Evolutionary conservation across 257 asterid genomes (phyloP).

Genomic region (Striga asiatica): DNA sequence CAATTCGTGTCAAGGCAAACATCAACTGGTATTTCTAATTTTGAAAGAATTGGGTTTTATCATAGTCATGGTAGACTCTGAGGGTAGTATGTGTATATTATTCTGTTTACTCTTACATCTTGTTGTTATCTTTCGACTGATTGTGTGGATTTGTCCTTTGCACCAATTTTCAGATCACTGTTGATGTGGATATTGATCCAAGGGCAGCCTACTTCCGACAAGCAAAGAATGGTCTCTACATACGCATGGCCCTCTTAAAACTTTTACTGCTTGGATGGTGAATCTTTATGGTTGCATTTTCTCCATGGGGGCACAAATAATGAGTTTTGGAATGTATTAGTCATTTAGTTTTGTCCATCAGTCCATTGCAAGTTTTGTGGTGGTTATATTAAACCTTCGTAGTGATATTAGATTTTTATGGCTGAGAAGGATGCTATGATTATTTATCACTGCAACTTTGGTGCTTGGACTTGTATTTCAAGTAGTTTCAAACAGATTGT

Average conservation of each 20-base stretch:
- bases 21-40: too few relatives aligned
- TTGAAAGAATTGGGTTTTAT: too few relatives aligned
- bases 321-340: background rate
- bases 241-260: conserved; percentile 84
- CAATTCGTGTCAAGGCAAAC: too few relatives aligned
- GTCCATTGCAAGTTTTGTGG: background rate
- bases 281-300: background rate
- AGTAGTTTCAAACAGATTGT: background rate
- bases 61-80: too few relatives aligned
- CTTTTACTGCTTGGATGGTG: conserved; percentile 80
- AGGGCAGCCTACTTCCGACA: conserved; percentile 83
- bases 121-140: background rate
- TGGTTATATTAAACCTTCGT: background rate
- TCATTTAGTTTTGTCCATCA: background rate
- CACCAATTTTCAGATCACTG: conserved; percentile 68
- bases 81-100: too few relatives aligned
- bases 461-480: background rate
- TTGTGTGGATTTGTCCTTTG: too few relatives aligned
- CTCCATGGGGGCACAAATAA: background rate
- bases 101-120: too few relatives aligned
- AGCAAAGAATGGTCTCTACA: conserved; percentile 78
- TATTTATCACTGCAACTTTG: background rate
- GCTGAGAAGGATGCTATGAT: background rate
- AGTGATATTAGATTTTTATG: background rate
- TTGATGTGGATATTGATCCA: conserved; percentile 68